Percentiles rank a stretch among this genome's conserved stretches.
These are phyloP conservation scores for Mortierella antarctica DNA, from an alignment of 192 early-diverging fungal genomes.

Conservation along the genomic window DNA sequence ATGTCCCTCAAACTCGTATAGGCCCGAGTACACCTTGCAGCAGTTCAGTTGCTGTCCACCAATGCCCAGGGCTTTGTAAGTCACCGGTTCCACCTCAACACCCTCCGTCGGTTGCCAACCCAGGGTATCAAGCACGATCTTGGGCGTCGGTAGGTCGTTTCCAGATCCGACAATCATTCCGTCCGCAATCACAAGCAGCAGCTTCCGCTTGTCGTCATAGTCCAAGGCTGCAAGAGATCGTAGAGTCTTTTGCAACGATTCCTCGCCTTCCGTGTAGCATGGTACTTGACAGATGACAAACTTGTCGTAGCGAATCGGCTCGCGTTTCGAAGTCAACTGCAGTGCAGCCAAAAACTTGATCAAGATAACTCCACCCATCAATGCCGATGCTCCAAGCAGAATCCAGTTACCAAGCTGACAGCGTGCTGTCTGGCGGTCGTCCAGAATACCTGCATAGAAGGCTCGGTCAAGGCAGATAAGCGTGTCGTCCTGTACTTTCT, in stretches of 20 bases:
- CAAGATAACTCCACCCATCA: conserved; percentile 76
- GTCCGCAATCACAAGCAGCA: conserved; percentile 81
- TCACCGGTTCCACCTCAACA: conserved; percentile 68
- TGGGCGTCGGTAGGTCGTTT: conserved; percentile 85
- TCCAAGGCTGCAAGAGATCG: conserved; percentile 74
- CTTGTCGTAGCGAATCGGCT: conserved; percentile 77
- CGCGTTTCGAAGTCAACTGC: conserved; percentile 72
- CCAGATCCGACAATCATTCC: conserved; percentile 86
- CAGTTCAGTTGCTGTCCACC: conserved; percentile 83
- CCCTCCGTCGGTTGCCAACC: conserved; percentile 64
- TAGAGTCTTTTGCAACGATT: conserved; percentile 77
- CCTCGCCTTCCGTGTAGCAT: conserved; percentile 88
- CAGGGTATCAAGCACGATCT: conserved; percentile 82
- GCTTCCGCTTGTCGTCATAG: conserved; percentile 87
- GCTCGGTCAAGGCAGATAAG: conserved; percentile 70
- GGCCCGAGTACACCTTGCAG: conserved; percentile 85
- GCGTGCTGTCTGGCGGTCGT: conserved; percentile 64
- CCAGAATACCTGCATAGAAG: conserved; percentile 77
- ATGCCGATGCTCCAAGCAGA: conserved; percentile 64
- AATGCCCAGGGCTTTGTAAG: conserved; percentile 82
- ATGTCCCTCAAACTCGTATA: conserved; percentile 81
- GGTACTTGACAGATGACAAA: conserved; percentile 86
- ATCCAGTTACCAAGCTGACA: conserved; percentile 77
- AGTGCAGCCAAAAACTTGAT: conserved; percentile 83
- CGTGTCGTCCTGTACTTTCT: conserved; percentile 30